These are phyloP conservation scores for Penicillium paxilli DNA, from an alignment of 495 filamentous ascomycete genomes.

Conservation along the genomic window DNA sequence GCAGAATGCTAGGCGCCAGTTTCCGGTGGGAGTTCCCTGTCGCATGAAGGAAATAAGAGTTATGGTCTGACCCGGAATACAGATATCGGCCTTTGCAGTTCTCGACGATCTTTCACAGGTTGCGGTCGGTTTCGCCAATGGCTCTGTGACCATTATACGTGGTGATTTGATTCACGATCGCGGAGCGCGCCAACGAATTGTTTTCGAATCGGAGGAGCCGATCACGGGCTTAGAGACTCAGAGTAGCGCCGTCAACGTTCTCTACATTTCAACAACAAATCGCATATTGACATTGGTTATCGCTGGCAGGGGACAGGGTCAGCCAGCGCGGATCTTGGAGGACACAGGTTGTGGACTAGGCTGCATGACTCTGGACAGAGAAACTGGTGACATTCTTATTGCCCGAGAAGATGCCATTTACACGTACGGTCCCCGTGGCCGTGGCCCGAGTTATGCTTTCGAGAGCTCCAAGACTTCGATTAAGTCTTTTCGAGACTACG, in stretches of 20 bases:
- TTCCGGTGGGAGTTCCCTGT: slow-evolving; percentile 61
- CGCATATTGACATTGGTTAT: slow-evolving; percentile 86
- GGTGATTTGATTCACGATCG: slow-evolving; percentile 95
- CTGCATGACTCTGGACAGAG: slow-evolving; percentile 85
- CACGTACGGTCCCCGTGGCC: slow-evolving; percentile 82
- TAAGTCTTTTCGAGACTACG: slow-evolving; percentile 78
- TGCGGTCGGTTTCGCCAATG: slow-evolving; percentile 93
- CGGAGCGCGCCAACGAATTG: slow-evolving; percentile 92
- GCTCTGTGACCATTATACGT: slow-evolving; percentile 87
- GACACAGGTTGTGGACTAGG: slow-evolving; percentile 85
- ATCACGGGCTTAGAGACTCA: slow-evolving; percentile 79
- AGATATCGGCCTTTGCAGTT: slow-evolving; percentile 89
- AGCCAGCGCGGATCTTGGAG: slow-evolving; percentile 84
- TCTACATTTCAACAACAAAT: slow-evolving; percentile 90
- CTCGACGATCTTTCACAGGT: slow-evolving; percentile 87
- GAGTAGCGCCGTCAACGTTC: slow-evolving; percentile 60
- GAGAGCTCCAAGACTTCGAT: slow-evolving; percentile 87
- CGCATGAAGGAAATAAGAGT: not conserved
- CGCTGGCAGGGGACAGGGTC: slow-evolving; percentile 81
- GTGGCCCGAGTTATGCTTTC: slow-evolving; percentile 83
- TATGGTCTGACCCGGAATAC: not conserved
- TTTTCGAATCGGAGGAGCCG: slow-evolving; percentile 95
- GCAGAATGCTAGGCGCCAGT: slow-evolving; percentile 89
- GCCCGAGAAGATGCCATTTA: slow-evolving; percentile 94
- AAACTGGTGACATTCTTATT: slow-evolving; percentile 81